A percentile compares a stretch with the other conserved stretches of the same genome.
Conservation (phyloP, 192 early-diverging fungal species). For the Linderina pennispora region DNA sequence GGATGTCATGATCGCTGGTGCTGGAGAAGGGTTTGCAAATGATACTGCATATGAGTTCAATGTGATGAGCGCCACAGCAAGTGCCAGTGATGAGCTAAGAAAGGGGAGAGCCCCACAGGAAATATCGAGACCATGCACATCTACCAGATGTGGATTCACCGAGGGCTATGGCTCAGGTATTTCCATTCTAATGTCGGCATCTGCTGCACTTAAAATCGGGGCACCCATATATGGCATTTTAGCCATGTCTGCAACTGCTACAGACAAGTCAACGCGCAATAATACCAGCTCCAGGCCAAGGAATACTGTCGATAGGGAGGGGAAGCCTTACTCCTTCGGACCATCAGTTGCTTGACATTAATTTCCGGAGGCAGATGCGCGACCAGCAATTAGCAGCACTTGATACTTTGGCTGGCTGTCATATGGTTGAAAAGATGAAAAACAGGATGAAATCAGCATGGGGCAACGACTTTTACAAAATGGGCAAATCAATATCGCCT, state of each 20-base stretch:
- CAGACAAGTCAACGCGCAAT: slow-evolving; percentile 85
- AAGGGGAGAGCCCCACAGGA: slow-evolving; percentile 78
- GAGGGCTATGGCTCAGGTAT: slow-evolving; percentile 83
- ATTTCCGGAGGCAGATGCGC: slow-evolving; percentile 73
- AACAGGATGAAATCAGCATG: slow-evolving; percentile 30
- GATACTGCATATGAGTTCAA: slow-evolving; percentile 86
- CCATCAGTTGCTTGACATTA: slow-evolving; percentile 67
- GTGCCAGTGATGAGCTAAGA: slow-evolving; percentile 72
- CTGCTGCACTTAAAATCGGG: slow-evolving; percentile 79
- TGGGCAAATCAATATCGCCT: slow-evolving; percentile 68
- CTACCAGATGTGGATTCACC: slow-evolving; percentile 85
- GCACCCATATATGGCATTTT: slow-evolving; percentile 81
- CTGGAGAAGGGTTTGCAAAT: slow-evolving; percentile 81
- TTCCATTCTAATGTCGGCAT: slow-evolving; percentile 75
- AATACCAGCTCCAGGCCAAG: slow-evolving; percentile 85
- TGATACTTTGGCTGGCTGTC: no score
- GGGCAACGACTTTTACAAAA: slow-evolving; percentile 73
- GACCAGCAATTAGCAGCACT: slow-evolving; percentile 12
- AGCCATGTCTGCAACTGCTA: slow-evolving; percentile 75
- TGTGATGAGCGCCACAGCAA: slow-evolving; percentile 92
- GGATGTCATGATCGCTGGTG: slow-evolving; percentile 81
- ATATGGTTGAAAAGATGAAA: no score
- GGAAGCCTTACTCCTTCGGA: slow-evolving; percentile 53
- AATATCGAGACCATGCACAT: slow-evolving; percentile 80
- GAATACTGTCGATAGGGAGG: slow-evolving; percentile 81